Percentiles rank a stretch among this genome's conserved stretches.
Conservation (phyloP, 2,329 filamentous ascomycete species). For the Eurotiales sp. region DNA sequence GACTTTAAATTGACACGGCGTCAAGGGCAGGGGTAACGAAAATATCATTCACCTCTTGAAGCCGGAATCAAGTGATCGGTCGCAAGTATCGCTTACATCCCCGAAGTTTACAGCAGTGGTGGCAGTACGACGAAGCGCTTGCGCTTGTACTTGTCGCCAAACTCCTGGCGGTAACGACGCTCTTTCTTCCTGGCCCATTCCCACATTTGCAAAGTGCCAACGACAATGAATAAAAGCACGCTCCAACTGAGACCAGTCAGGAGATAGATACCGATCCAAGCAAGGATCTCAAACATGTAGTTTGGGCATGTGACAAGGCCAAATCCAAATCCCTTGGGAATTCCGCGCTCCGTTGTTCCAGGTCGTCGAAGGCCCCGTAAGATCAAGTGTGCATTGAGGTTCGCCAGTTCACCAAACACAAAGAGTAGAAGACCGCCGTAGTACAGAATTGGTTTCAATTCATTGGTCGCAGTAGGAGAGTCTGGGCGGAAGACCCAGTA, state of each 20-base stretch:
- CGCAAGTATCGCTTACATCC: too few relatives aligned
- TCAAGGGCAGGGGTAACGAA: too few relatives aligned
- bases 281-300: slow-evolving; percentile 87
- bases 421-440: slow-evolving; percentile 69
- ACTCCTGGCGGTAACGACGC: slow-evolving; percentile 80
- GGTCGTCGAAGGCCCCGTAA: slow-evolving; percentile 71
- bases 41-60: too few relatives aligned
- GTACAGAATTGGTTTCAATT: slow-evolving; percentile 53
- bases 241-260: slow-evolving; percentile 71
- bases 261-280: slow-evolving; percentile 80
- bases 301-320: slow-evolving; percentile 89
- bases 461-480: slow-evolving; percentile 59
- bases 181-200: slow-evolving; percentile 91
- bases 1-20: too few relatives aligned
- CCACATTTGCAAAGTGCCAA: slow-evolving; percentile 76
- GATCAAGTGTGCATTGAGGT: slow-evolving; percentile 74
- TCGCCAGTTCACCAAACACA: slow-evolving; percentile 72
- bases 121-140: slow-evolving; percentile 84
- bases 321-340: slow-evolving; percentile 83
- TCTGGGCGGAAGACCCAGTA: slow-evolving; percentile 79
- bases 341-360: slow-evolving; percentile 81
- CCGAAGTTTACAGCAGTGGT: slow-evolving; percentile 54
- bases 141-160: slow-evolving; percentile 90
- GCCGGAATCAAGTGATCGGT: background rate
- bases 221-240: slow-evolving; percentile 69